Evolutionary conservation across 129 eudicot genomes (phyloP).

Genomic region (carrot (Daucus carota)): DNA sequence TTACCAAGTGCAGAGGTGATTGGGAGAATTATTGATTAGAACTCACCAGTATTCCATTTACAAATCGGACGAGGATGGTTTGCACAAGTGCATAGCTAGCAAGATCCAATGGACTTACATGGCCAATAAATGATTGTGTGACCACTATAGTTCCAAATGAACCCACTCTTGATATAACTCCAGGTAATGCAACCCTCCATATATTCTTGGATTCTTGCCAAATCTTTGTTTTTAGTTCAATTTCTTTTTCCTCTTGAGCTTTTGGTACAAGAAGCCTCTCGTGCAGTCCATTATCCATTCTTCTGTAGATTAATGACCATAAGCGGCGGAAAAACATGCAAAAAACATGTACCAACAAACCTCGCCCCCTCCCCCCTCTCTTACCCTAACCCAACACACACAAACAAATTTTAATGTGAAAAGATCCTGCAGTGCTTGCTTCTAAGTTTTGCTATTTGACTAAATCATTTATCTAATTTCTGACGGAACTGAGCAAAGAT

Average conservation of each 20-base stretch:
- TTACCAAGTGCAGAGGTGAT: not conserved
- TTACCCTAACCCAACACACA: too few species aligned
- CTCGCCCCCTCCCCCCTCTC: too few species aligned
- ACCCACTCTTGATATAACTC: conserved; percentile 53
- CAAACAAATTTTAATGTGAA: too few species aligned
- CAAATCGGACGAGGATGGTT: conserved; percentile 59
- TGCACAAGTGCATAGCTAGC: conserved; percentile 80
- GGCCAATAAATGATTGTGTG: conserved; percentile 69
- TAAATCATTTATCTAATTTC: too few species aligned
- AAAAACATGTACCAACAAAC: too few species aligned
- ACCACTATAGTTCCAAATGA: conserved; percentile 54
- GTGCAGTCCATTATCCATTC: conserved; percentile 19
- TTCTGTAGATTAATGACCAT: not conserved
- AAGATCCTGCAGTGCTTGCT: too few species aligned
- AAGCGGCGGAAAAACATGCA: too few species aligned
- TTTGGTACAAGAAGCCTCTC: conserved; percentile 28
- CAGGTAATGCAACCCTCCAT: conserved; percentile 73
- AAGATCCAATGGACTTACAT: conserved; percentile 56
- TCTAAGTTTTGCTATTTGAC: too few species aligned
- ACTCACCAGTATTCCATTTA: conserved; percentile 59
- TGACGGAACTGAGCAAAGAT: too few species aligned
- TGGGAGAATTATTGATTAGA: not conserved
- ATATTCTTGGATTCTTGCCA: conserved; percentile 58
- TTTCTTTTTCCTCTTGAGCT: conserved; percentile 21
- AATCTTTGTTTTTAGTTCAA: conserved; percentile 32